phyloP scores from a whole-genome alignment of 768 basidiomycete species.

The Epithele typhae region DNA sequence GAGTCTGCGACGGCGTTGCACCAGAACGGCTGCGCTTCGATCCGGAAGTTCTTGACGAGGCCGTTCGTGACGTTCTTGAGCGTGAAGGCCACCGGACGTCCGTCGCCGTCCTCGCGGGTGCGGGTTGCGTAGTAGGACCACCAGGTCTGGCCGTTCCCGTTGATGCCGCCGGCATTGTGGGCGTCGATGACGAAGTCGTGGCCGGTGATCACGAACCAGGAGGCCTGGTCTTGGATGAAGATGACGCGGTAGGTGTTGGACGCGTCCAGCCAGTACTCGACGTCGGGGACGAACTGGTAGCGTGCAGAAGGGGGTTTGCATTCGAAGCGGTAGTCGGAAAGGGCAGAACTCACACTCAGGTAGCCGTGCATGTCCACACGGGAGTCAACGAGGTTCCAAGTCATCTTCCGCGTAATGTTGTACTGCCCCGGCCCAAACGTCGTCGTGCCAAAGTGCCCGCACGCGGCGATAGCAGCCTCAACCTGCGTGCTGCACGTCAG shows the following conservation, averaged over 20 bases:
- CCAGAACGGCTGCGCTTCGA: slow-evolving; percentile 58
- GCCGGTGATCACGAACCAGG: slow-evolving; percentile 61
- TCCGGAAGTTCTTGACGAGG: slow-evolving; percentile 43
- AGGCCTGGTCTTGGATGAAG: slow-evolving; percentile 61
- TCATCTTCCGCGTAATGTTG: slow-evolving; percentile 57
- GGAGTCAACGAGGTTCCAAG: slow-evolving; percentile 43
- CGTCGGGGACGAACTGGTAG: slow-evolving; percentile 46
- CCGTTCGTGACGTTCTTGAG: slow-evolving; percentile 41
- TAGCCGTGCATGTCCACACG: slow-evolving; percentile 40
- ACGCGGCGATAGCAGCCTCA: slow-evolving; percentile 42
- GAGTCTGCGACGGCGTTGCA: slow-evolving; percentile 53
- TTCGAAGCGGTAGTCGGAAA: background rate
- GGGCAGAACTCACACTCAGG: slow-evolving; percentile 33
- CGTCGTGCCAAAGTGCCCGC: slow-evolving; percentile 44
- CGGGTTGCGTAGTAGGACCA: slow-evolving; percentile 46
- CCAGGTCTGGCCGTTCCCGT: slow-evolving; percentile 62
- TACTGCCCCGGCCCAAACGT: slow-evolving; percentile 41
- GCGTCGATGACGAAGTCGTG: slow-evolving; percentile 51
- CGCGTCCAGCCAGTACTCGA: slow-evolving; percentile 52
- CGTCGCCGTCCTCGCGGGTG: slow-evolving; percentile 49
- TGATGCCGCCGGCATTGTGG: slow-evolving; percentile 50
- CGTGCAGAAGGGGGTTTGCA: background rate
- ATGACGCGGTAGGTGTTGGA: slow-evolving; percentile 56
- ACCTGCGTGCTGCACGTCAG: slow-evolving; percentile 30
- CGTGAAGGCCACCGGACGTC: slow-evolving; percentile 53